These are phyloP conservation scores for Malus orientalis DNA, from an alignment of 306 rosid genomes.

Conservation along the genomic window DNA sequence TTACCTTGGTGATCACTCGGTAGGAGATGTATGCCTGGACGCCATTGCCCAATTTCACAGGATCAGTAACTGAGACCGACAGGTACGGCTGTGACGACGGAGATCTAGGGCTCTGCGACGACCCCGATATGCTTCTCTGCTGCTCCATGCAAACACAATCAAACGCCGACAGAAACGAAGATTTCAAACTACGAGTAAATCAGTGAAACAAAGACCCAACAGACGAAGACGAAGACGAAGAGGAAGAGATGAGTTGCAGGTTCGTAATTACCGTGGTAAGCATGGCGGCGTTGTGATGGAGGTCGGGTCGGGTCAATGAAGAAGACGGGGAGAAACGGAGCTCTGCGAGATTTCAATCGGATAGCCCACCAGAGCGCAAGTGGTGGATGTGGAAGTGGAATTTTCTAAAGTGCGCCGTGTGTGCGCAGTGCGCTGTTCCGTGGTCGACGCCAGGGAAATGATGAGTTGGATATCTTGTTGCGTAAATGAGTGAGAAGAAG, in stretches of 20 bases:
- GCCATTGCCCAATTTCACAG: constrained; percentile 97
- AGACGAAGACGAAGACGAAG: not conserved
- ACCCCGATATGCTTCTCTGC: constrained; percentile 55
- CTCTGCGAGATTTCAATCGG: not conserved
- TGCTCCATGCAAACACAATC: constrained; percentile 44
- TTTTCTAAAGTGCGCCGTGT: not conserved
- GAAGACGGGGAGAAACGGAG: not conserved
- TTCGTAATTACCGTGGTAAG: constrained; percentile 41
- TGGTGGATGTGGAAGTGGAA: not conserved
- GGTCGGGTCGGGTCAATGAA: not conserved
- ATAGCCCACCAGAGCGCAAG: not conserved
- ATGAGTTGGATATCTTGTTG: not conserved
- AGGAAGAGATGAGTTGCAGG: constrained; percentile 17
- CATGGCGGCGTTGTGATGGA: constrained; percentile 24
- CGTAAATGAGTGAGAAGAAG: not conserved
- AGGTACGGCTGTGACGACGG: constrained; percentile 75
- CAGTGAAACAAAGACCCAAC: not conserved
- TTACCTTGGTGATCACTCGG: constrained; percentile 86
- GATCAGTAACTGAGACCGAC: constrained; percentile 83
- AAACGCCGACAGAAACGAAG: not conserved
- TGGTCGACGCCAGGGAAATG: not conserved
- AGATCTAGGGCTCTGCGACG: constrained; percentile 93
- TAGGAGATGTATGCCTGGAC: constrained; percentile 94
- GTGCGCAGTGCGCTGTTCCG: not conserved
- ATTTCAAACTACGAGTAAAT: not conserved